Evolutionary conservation across 805 yeast species (phyloP).

Genomic region (Cyberlindnera bimundalis): DNA sequence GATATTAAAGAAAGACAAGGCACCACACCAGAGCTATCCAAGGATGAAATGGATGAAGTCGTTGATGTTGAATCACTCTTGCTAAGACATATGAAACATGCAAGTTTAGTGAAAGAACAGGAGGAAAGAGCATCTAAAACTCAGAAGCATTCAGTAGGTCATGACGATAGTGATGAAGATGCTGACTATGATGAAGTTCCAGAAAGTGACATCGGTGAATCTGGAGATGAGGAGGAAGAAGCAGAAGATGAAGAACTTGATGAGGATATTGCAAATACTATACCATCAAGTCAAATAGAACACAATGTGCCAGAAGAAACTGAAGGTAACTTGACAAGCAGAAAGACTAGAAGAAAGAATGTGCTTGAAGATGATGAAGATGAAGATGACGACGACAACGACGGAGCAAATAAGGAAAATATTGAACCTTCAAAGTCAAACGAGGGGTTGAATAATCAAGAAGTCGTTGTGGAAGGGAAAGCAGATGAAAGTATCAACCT

Average conservation of each 20-base stretch:
- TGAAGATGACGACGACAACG: slow-evolving; percentile 20
- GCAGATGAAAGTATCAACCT: slow-evolving; percentile 13
- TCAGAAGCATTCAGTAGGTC: slow-evolving; percentile 4
- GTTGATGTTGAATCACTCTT: slow-evolving; percentile 24
- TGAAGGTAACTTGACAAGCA: slow-evolving; percentile 5
- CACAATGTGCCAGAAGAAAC: slow-evolving; percentile 4
- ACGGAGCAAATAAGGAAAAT: slow-evolving; percentile 17
- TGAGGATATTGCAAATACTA: not conserved
- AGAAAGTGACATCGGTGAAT: slow-evolving; percentile 22
- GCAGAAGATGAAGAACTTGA: slow-evolving; percentile 9
- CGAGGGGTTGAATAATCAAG: too few relatives aligned
- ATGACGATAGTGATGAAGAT: slow-evolving; percentile 14
- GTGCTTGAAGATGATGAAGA: slow-evolving; percentile 18
- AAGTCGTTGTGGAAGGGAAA: slow-evolving; percentile 1
- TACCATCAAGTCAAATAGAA: slow-evolving; percentile 14
- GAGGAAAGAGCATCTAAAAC: slow-evolving; percentile 26
- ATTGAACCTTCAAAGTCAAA: slow-evolving; percentile 1
- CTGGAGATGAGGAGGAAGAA: slow-evolving; percentile 16
- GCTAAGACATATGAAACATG: slow-evolving; percentile 23
- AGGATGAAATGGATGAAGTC: slow-evolving; percentile 14
- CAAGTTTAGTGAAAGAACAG: slow-evolving; percentile 30
- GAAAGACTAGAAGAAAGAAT: slow-evolving; percentile 12
- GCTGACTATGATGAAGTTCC: slow-evolving; percentile 19
- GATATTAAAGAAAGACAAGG: slow-evolving; percentile 42
- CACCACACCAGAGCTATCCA: slow-evolving; percentile 3